Evolutionary conservation across 2,329 filamentous ascomycete genomes (phyloP), one percentile per base, ranked within the genome.

Genomic region (Sphaerulina populicola): DNA sequence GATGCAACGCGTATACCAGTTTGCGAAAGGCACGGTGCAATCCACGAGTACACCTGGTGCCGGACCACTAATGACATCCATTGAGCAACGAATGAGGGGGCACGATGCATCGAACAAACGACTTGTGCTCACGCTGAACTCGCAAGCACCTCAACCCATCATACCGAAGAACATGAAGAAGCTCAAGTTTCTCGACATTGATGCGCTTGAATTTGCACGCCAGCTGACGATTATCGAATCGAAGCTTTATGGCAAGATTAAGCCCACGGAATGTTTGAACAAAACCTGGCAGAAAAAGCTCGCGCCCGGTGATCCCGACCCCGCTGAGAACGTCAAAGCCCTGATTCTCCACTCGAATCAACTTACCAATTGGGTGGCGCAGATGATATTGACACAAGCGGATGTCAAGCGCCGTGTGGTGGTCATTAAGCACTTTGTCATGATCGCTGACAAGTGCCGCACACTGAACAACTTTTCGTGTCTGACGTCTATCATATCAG

Each of bases 121-220:
- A 31, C 79, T 98, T 66, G 83, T 98, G 14, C 82, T 93, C 56
- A 97, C 89, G 0, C 75, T 93, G 57, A 91, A 83, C 66, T 59
- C 62, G 6, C 83, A 84, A 61, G 84, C 87, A 56, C 86, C 87
- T 1, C 91, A 93, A 3, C 88, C 93, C 1, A 96, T 97, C 65
- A 82, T 96, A 68, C 93, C 93, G 1, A 96, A 95, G 77, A 96
- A 97, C 68, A 94, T 98, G 89, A 96, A 93, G 79, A 98, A 96
- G 71, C 79, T 98, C 61, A 98, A 97, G 70, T 97, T 98, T 72
- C 73, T 97, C 50, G 93, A 98, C 66, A 96, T 98, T 61, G 93
- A 98, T 66, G 83, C 89, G 0, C 87, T 86, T 0, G 93, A 98
- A 66, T 97, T 98, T 69, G 93, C 93, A n/a, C 83, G 93, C 43